phyloP scores from a whole-genome alignment of 805 yeast genomes.

The Saccharomycopsis schoenii region DNA sequence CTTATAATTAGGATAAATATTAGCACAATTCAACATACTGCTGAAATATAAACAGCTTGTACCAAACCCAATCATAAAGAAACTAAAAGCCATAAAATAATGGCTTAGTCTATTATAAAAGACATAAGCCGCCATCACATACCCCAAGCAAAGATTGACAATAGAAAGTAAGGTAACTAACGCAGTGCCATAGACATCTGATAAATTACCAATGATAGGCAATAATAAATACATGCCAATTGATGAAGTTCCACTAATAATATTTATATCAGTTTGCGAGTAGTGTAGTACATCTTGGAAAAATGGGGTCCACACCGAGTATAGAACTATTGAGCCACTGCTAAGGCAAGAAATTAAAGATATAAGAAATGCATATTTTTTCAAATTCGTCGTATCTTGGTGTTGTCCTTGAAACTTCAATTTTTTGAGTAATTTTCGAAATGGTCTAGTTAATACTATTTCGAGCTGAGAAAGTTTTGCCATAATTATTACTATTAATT shows the following conservation, averaged over 20 bases:
- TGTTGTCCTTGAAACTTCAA: slow-evolving; percentile 1
- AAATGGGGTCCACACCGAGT: slow-evolving; percentile 68
- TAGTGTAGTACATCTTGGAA: slow-evolving; percentile 51
- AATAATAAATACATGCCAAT: slow-evolving; percentile 79
- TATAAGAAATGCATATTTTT: slow-evolving; percentile 42
- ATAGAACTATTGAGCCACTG: slow-evolving; percentile 75
- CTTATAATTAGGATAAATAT: slow-evolving; percentile 66
- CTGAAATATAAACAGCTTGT: slow-evolving; percentile 67
- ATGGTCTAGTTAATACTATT: slow-evolving; percentile 16
- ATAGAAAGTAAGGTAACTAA: slow-evolving; percentile 53
- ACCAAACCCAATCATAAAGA: slow-evolving; percentile 55
- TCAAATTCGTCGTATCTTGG: slow-evolving; percentile 25
- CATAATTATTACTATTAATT: neutral
- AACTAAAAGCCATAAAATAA: slow-evolving; percentile 36
- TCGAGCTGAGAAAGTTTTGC: slow-evolving; percentile 14
- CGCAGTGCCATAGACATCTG: slow-evolving; percentile 81
- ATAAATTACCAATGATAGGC: slow-evolving; percentile 72
- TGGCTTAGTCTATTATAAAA: slow-evolving; percentile 25
- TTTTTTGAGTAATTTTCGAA: slow-evolving; percentile 8
- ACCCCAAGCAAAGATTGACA: slow-evolving; percentile 58
- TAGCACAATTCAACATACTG: slow-evolving; percentile 71
- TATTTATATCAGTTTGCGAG: slow-evolving; percentile 58
- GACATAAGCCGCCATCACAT: slow-evolving; percentile 38
- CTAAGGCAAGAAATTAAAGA: slow-evolving; percentile 59
- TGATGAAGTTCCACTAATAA: slow-evolving; percentile 63